These are phyloP conservation scores for Candida silvatica DNA, from an alignment of 805 yeast species.

Conservation along the genomic window DNA sequence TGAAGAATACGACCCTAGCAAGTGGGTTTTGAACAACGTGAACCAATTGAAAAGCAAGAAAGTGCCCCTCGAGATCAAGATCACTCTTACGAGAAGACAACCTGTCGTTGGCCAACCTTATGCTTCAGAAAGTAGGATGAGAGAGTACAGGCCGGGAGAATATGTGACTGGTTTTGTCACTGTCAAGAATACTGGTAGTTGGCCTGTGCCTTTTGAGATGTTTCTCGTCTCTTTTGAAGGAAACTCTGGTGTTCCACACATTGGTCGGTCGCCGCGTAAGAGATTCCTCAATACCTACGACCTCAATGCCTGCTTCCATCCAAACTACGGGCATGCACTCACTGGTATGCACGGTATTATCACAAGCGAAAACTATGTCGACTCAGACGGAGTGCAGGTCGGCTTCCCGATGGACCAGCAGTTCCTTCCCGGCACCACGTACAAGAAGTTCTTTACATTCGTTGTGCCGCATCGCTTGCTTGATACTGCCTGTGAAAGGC, in stretches of 20 bases:
- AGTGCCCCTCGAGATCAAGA: slow-evolving; percentile 17
- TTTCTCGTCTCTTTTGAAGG: slow-evolving; percentile 54
- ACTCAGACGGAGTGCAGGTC: slow-evolving; percentile 18
- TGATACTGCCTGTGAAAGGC: slow-evolving; percentile 43
- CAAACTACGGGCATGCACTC: too few species aligned
- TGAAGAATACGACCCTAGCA: slow-evolving; percentile 18
- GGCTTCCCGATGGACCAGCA: slow-evolving; percentile 38
- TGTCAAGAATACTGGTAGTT: slow-evolving; percentile 31
- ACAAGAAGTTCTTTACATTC: slow-evolving; percentile 51
- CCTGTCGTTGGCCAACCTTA: too few species aligned
- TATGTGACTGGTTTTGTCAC: slow-evolving; percentile 47
- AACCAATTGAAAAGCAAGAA: slow-evolving; percentile 13
- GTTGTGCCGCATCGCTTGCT: slow-evolving; percentile 43
- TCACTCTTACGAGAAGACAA: slow-evolving; percentile 32
- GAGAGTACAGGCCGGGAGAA: slow-evolving; percentile 62
- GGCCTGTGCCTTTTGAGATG: slow-evolving; percentile 50
- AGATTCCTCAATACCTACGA: slow-evolving; percentile 42
- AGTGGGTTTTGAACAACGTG: slow-evolving; percentile 20
- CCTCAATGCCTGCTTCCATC: slow-evolving; percentile 42
- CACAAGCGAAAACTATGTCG: too few species aligned
- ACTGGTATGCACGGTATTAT: background rate
- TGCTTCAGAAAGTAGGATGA: slow-evolving; percentile 27
- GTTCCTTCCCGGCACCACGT: slow-evolving; percentile 35
- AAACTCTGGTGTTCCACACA: slow-evolving; percentile 17
- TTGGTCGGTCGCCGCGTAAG: background rate